These are phyloP conservation scores for Geranomyces variabilis DNA, from an alignment of 192 early-diverging fungal genomes.

Conservation along the genomic window DNA sequence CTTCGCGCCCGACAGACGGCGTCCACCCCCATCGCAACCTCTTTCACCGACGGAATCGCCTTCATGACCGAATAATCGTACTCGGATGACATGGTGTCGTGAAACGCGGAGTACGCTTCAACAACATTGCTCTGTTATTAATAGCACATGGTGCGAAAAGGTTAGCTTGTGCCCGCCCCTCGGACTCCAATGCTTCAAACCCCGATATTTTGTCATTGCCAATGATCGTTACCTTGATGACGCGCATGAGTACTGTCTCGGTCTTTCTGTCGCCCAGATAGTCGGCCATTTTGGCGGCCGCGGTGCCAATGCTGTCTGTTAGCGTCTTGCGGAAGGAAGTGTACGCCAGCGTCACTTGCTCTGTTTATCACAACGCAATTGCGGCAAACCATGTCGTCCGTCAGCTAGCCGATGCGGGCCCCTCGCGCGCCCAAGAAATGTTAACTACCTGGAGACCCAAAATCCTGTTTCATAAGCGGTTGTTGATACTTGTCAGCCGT, in stretches of 20 bases:
- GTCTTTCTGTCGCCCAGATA: constrained; percentile 79
- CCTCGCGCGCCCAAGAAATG: no score
- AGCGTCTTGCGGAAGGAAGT: constrained; percentile 57
- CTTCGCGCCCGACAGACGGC: constrained; percentile 20
- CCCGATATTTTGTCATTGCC: no score
- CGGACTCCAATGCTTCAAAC: no score
- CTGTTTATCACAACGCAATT: constrained; percentile 5
- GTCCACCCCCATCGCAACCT: constrained; percentile 36
- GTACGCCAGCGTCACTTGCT: constrained; percentile 4
- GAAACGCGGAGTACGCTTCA: constrained; percentile 42
- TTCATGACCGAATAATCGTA: constrained; percentile 38
- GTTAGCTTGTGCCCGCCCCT: no score
- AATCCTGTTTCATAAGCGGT: constrained; percentile 51
- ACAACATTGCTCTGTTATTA: constrained; percentile 39
- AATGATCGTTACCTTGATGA: constrained; percentile 67
- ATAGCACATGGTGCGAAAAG: no score
- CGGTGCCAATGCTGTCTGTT: constrained; percentile 50
- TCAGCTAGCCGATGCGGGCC: neutral
- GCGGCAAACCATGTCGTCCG: neutral
- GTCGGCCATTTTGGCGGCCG: constrained; percentile 62
- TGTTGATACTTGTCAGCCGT: constrained; percentile 28
- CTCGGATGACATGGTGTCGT: constrained; percentile 37
- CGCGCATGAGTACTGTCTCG: constrained; percentile 70
- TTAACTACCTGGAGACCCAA: constrained; percentile 49
- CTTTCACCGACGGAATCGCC: constrained; percentile 34